These are phyloP conservation scores for Pyricularia sp. DNA, from an alignment of 2,329 filamentous ascomycete genomes.

Conservation along the genomic window DNA sequence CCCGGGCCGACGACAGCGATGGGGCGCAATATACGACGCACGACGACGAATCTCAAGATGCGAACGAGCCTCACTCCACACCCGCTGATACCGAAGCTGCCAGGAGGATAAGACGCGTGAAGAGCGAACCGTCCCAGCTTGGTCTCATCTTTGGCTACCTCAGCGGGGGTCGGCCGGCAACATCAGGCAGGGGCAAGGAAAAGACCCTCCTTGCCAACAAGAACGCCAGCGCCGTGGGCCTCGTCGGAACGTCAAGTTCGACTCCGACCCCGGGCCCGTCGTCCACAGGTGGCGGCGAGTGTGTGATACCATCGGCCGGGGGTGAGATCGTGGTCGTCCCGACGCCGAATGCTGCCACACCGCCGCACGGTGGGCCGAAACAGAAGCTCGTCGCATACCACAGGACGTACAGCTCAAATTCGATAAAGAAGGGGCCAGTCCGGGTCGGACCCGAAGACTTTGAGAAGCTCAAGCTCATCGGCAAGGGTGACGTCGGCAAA, in stretches of 20 bases:
- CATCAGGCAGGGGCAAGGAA: conserved; percentile 80
- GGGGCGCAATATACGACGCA: neutral
- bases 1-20: neutral
- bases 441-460: conserved; percentile 94
- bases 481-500: conserved; percentile 97
- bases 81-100: neutral
- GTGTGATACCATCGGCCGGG: conserved; percentile 19
- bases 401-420: conserved; percentile 96
- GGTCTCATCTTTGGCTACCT: conserved; percentile 1
- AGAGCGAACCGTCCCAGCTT: neutral
- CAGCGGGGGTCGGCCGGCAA: conserved; percentile 62
- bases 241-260: conserved; percentile 33
- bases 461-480: conserved; percentile 99
- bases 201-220: conserved; percentile 51
- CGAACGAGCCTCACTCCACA: neutral
- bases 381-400: conserved; percentile 70
- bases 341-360: conserved; percentile 43
- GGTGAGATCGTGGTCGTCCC: conserved; percentile 27
- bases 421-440: conserved; percentile 95
- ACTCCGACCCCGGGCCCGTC: conserved; percentile 20
- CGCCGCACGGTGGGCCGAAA: conserved; percentile 50
- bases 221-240: conserved; percentile 35
- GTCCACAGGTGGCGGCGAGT: conserved; percentile 15
- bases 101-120: neutral
- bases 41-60: neutral